phyloP scores from a whole-genome alignment of 164 flowering plant genomes.

The Platanus orientalis region DNA sequence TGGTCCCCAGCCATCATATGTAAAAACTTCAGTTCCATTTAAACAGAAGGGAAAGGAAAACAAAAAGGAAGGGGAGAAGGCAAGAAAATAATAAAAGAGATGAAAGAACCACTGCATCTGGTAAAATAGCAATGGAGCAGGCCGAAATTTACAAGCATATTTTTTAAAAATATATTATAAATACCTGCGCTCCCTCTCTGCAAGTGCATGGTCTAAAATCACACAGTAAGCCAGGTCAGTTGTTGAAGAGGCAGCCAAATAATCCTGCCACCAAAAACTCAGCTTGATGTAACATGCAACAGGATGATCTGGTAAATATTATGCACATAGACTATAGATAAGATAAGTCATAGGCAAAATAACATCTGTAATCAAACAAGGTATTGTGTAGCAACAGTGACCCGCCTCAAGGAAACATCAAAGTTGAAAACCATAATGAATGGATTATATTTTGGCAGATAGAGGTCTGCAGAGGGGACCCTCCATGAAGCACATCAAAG shows the following conservation, averaged over 20 bases:
- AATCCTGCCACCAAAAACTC: constrained; percentile 59
- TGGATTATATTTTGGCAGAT: no score
- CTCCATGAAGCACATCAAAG: no score
- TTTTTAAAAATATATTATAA: neutral
- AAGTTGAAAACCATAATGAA: no score
- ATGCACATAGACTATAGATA: neutral
- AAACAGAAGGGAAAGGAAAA: no score
- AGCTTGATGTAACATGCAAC: neutral
- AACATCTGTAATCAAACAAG: neutral
- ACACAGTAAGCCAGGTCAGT: constrained; percentile 81
- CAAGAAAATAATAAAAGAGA: neutral
- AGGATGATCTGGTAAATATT: constrained; percentile 1
- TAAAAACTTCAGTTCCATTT: neutral
- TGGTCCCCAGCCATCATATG: neutral
- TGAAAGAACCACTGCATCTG: neutral
- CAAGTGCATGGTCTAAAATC: constrained; percentile 85
- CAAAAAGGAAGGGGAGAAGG: neutral
- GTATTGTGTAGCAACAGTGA: neutral
- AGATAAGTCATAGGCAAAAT: neutral
- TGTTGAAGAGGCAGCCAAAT: constrained; percentile 65
- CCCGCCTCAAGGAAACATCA: no score
- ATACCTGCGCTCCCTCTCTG: constrained; percentile 98
- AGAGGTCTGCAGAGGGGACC: no score
- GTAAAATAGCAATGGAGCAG: neutral
- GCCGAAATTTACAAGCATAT: neutral